Percentiles rank a stretch among this genome's conserved stretches.
These are phyloP conservation scores for Amphichorda felina DNA, from an alignment of 2,329 filamentous ascomycete genomes.

Conservation along the genomic window DNA sequence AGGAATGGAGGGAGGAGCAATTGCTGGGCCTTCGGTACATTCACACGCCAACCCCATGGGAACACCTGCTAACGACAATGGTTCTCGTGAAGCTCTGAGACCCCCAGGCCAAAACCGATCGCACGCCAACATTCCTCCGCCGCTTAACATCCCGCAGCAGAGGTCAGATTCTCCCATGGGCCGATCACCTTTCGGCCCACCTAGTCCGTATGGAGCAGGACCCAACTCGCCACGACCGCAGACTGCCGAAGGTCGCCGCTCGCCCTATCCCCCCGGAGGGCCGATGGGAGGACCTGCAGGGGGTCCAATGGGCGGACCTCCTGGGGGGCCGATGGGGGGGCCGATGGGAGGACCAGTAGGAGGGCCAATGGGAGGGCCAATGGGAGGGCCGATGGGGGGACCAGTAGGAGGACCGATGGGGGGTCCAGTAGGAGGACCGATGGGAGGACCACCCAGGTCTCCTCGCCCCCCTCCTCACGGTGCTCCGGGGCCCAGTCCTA, in stretches of 20 bases:
- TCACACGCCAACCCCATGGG: slow-evolving; percentile 35
- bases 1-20: slow-evolving; percentile 18
- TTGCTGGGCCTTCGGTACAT: slow-evolving; percentile 36
- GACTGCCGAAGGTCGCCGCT: slow-evolving; percentile 18
- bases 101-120: slow-evolving; percentile 21
- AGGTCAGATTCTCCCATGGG: slow-evolving; percentile 27
- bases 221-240: slow-evolving; percentile 15
- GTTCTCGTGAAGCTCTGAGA: slow-evolving; percentile 41
- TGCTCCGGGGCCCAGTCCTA: background rate
- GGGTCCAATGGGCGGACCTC: slow-evolving; percentile 1
- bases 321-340: slow-evolving; percentile 7
- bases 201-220: slow-evolving; percentile 18
- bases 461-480: slow-evolving; percentile 2
- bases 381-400: background rate
- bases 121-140: slow-evolving; percentile 22
- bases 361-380: slow-evolving; percentile 8
- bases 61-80: slow-evolving; percentile 41
- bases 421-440: slow-evolving; percentile 3
- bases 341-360: slow-evolving; percentile 1
- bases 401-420: slow-evolving; percentile 7
- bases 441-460: slow-evolving; percentile 1
- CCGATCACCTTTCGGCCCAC: slow-evolving; percentile 16
- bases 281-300: slow-evolving; percentile 9
- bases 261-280: slow-evolving; percentile 12
- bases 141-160: slow-evolving; percentile 25